Conservation (phyloP, 208 protist genomes). For the Endotrypanum monterogeii region DNA sequence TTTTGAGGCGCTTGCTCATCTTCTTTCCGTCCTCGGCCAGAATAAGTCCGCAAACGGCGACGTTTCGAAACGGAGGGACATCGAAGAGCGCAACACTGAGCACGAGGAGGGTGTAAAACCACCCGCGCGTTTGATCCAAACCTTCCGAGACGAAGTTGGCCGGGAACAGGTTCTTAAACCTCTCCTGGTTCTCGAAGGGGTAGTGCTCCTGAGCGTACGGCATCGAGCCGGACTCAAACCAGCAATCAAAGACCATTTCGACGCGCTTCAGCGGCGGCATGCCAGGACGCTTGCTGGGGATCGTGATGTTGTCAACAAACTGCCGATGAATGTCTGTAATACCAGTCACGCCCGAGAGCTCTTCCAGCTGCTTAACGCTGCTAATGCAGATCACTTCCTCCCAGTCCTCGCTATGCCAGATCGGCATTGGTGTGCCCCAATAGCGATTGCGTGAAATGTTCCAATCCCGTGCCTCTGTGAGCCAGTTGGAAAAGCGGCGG, state of each 20-base stretch:
- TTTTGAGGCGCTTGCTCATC: conserved; percentile 99
- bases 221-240: conserved; percentile 99
- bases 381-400: conserved; percentile 96
- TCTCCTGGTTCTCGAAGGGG: conserved; percentile 99
- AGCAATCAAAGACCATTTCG: conserved; percentile 99
- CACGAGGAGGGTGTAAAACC: conserved; percentile 99
- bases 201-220: conserved; percentile 99
- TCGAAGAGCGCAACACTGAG: conserved; percentile 98
- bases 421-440: conserved; percentile 99
- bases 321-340: conserved; percentile 98
- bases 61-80: conserved; percentile 98
- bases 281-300: conserved; percentile 95
- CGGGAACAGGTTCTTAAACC: conserved; percentile 94
- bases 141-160: conserved; percentile 99
- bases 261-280: conserved; percentile 91
- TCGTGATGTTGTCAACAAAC: conserved; percentile 98
- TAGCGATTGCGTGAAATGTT: conserved; percentile 98
- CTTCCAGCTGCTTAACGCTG: conserved; percentile 97
- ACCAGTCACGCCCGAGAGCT: conserved; percentile 90
- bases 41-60: conserved; percentile 99
- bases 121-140: conserved; percentile 98
- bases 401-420: conserved; percentile 98
- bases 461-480: conserved; percentile 98
- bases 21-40: conserved; percentile 99
- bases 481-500: conserved; percentile 99